These are phyloP conservation scores for Candida succiphila DNA, from an alignment of 805 yeast species.

Conservation along the genomic window DNA sequence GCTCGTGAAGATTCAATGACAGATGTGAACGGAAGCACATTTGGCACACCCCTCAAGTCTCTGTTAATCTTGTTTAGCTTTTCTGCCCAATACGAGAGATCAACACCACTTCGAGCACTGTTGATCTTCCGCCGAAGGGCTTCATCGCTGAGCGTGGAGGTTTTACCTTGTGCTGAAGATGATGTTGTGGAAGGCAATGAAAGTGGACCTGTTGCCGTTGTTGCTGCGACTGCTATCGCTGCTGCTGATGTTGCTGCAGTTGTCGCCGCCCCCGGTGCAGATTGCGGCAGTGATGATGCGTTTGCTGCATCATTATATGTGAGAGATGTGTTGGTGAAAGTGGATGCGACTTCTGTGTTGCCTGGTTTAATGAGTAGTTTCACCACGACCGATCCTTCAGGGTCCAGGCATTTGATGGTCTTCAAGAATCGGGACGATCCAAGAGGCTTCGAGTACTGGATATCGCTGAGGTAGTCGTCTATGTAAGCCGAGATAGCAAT, in stretches of 20 bases:
- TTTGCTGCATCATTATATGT: constrained; percentile 12
- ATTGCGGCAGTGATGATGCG: not conserved
- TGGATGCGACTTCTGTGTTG: not conserved
- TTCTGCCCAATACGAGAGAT: constrained; percentile 23
- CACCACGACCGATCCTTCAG: constrained; percentile 62
- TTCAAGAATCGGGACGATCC: constrained; percentile 81
- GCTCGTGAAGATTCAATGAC: constrained; percentile 87
- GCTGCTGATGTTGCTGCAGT: not conserved
- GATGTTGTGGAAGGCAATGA: too few species aligned
- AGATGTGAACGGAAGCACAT: constrained; percentile 61
- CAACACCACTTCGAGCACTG: constrained; percentile 17
- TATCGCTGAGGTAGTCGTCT: constrained; percentile 65
- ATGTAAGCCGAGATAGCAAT: constrained; percentile 87
- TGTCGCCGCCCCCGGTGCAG: not conserved
- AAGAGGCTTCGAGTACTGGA: constrained; percentile 66
- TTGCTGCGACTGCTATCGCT: too few species aligned
- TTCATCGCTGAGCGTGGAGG: too few species aligned
- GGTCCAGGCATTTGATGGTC: constrained; percentile 72
- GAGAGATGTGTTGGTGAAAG: constrained; percentile 2
- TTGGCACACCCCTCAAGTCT: constrained; percentile 39
- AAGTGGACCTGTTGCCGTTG: too few species aligned
- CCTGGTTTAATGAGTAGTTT: constrained; percentile 77
- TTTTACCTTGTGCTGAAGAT: too few species aligned
- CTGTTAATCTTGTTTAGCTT: constrained; percentile 24
- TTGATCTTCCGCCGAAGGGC: too few species aligned